Conservation (phyloP, 129 eudicot genomes). For the Flaveria robusta region DNA sequence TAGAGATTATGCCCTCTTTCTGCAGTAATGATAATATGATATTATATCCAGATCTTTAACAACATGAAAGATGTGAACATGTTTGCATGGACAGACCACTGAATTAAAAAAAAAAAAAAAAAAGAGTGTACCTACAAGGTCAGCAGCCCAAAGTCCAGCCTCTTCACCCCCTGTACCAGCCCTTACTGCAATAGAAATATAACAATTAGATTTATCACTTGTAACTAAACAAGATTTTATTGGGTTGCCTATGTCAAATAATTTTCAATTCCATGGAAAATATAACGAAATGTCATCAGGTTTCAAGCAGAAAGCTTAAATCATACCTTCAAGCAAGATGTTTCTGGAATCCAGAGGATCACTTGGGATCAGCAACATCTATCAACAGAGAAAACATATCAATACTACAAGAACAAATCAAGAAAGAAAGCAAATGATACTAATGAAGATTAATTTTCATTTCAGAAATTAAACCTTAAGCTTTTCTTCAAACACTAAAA, state of each 20-base stretch:
- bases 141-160: constrained; percentile 99
- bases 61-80: not conserved
- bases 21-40: constrained; percentile 1
- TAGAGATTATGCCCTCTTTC: not conserved
- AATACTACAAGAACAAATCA: constrained; percentile 24
- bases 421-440: not conserved
- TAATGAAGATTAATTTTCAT: not conserved
- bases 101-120: constrained; percentile 39
- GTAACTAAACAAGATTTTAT: constrained; percentile 16
- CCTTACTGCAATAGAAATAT: constrained; percentile 71
- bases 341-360: constrained; percentile 96
- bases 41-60: not conserved
- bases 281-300: constrained; percentile 1
- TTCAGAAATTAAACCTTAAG: constrained; percentile 62
- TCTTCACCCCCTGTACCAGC: constrained; percentile 99
- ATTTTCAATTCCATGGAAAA: not conserved
- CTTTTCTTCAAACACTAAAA: constrained; percentile 64
- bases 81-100: constrained; percentile 13
- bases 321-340: constrained; percentile 97
- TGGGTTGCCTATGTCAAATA: not conserved
- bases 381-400: constrained; percentile 19
- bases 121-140: constrained; percentile 95
- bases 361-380: constrained; percentile 86
- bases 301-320: constrained; percentile 12
- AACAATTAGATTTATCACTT: constrained; percentile 22